These are phyloP conservation scores for Ogataea siamensis DNA, from an alignment of 805 yeast species.

Conservation along the genomic window DNA sequence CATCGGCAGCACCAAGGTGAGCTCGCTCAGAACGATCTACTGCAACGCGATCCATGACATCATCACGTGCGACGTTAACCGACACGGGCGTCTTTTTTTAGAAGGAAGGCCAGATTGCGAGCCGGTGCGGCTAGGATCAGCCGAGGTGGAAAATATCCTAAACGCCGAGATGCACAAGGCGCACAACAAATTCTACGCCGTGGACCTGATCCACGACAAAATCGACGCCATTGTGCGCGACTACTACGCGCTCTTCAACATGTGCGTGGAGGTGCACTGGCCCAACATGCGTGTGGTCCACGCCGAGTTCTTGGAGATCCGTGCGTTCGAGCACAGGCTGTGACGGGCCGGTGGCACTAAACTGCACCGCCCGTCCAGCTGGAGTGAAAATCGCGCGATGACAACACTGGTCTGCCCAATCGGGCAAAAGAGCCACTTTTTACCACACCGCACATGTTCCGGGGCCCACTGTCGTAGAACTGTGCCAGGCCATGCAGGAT, in stretches of 20 bases:
- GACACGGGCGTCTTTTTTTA: conserved; percentile 4
- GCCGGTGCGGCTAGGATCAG: conserved; percentile 4
- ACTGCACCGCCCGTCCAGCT: too few relatives aligned
- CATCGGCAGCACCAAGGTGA: conserved; percentile 18
- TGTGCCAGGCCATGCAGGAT: too few relatives aligned
- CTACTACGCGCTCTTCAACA: conserved; percentile 20
- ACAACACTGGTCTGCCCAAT: too few relatives aligned
- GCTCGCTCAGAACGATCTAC: conserved; percentile 20
- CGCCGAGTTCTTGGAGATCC: conserved; percentile 16
- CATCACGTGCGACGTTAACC: conserved; percentile 11
- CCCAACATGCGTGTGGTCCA: conserved; percentile 9
- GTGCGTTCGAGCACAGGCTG: conserved; percentile 11
- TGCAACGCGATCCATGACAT: conserved; percentile 16
- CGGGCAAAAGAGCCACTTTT: too few relatives aligned
- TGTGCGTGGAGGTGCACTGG: conserved; percentile 18
- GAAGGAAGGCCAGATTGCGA: neutral
- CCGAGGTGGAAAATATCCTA: conserved; percentile 7
- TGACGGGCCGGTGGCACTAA: too few relatives aligned
- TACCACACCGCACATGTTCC: too few relatives aligned
- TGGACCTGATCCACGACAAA: conserved; percentile 8
- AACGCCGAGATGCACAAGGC: conserved; percentile 4
- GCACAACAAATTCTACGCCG: conserved; percentile 18
- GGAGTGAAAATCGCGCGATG: too few relatives aligned
- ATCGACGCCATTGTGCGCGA: conserved; percentile 11
- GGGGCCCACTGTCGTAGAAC: too few relatives aligned